Base-by-base conservation (phyloP, 495 filamentous ascomycete genomes). In the Penicillium argentinense region DNA sequence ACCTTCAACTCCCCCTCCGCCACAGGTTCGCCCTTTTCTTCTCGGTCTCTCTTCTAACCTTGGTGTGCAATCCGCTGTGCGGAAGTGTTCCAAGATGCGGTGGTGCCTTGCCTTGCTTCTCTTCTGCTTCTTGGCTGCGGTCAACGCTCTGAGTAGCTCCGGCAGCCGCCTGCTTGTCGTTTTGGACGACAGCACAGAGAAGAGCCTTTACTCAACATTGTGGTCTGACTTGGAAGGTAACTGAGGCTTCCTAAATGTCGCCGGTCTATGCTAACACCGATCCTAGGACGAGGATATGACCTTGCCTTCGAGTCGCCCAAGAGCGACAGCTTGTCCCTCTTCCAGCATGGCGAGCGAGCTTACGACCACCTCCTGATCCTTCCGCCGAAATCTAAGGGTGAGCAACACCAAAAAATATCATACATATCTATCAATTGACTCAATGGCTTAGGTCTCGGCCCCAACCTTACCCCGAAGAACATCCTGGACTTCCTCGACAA, bases 351-450 rank as follows among this genome's bases (percentile, higher is more conserved):
- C 64, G 90, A 92, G 69, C 83, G 83, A 64, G 79, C 81, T 50
- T 96, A 91, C 66, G 93, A 97, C 73, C 92, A 98, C 60, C 68
- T 96, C 40, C 65, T 97, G 40, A 76, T 98, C 48, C 80, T 97
- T 23, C 93, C 93, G 18, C 77, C 85, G 13, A 92, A 88, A 69
- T 82, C 87, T 3, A 97, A 97, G 77, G 91, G 88, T 90, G 63
- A 56, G 60, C n/a, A 38, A 21, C 8, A 11, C 32, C 23, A 11
- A n/a, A 5, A 8, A 4, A 37, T 33, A 3, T 30, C 3, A 17
- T 7, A 6, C 14, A 11, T 39, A 16, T 2, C 11, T 29, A 16
- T 45, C 55, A 56, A 66, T 68, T 73, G 57, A 72, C 58, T 32
- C 8, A 42, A 17, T 45, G 17, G 26, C 4, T 12, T 54, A 93